Evolutionary conservation across 495 filamentous ascomycete species (phyloP).

Genomic region (Saxophila tyrrhenica): DNA sequence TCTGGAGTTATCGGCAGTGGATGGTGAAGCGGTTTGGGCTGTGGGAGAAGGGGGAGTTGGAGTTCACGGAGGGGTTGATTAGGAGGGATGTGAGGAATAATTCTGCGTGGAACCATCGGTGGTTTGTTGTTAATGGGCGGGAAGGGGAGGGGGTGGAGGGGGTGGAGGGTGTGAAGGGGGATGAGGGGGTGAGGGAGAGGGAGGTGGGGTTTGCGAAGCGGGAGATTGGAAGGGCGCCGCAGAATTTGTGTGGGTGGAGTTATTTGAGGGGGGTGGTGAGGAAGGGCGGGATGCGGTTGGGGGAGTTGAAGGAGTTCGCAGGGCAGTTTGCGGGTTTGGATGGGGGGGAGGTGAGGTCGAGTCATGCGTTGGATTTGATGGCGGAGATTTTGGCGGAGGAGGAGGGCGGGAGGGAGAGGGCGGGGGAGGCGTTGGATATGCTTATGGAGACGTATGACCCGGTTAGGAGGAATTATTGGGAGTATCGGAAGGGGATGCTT

Average conservation of each 20-base stretch:
- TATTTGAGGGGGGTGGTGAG: conserved; percentile 70
- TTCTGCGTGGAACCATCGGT: conserved; percentile 93
- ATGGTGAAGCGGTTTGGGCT: conserved; percentile 69
- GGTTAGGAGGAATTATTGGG: conserved; percentile 85
- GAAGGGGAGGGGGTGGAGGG: conserved; percentile 35
- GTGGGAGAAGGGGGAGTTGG: conserved; percentile 56
- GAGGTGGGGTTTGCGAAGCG: conserved; percentile 63
- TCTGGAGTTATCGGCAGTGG: conserved; percentile 92
- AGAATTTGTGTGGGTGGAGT: conserved; percentile 90
- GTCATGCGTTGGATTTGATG: conserved; percentile 80
- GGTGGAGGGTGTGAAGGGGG: conserved; percentile 39
- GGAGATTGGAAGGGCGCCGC: conserved; percentile 66
- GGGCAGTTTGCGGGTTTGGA: conserved; percentile 49
- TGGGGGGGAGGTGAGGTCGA: conserved; percentile 34
- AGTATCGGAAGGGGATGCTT: conserved; percentile 53
- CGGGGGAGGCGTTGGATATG: conserved; percentile 54
- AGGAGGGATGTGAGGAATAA: conserved; percentile 81
- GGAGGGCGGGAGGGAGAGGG: conserved; percentile 44
- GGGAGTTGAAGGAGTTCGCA: conserved; percentile 49
- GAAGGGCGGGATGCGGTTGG: conserved; percentile 47
- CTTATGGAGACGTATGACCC: conserved; percentile 82
- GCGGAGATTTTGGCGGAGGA: conserved; percentile 65
- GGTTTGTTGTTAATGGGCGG: conserved; percentile 73
- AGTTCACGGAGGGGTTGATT: conserved; percentile 57
- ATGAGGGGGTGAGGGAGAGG: conserved; percentile 53